phyloP scores from a whole-genome alignment of 164 flowering plant species.

The Nymphaea colorata region DNA sequence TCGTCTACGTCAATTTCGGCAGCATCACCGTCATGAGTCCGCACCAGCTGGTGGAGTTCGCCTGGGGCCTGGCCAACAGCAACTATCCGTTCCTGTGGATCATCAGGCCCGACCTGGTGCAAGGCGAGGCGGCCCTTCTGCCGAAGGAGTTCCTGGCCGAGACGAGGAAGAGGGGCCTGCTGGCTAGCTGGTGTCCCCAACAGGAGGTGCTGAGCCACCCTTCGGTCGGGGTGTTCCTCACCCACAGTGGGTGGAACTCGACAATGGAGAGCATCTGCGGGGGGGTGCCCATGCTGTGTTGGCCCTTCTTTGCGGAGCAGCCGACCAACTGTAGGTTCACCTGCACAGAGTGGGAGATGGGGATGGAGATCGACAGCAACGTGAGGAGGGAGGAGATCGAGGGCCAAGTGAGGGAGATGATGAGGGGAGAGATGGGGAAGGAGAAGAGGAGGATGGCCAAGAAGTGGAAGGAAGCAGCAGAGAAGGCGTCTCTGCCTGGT shows the following conservation, averaged over 20 bases:
- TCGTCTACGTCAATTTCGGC: slow-evolving; percentile 44
- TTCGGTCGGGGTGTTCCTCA: slow-evolving; percentile 8
- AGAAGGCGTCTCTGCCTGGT: not conserved
- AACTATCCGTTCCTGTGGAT: slow-evolving; percentile 13
- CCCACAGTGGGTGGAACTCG: slow-evolving; percentile 15
- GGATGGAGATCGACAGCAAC: slow-evolving; percentile 10
- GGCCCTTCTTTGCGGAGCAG: slow-evolving; percentile 16
- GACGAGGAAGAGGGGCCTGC: slow-evolving; percentile 4
- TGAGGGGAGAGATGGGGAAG: slow-evolving; percentile 9
- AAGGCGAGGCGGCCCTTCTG: slow-evolving; percentile 1
- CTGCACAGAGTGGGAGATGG: slow-evolving; percentile 9
- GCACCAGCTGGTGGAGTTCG: slow-evolving; percentile 29
- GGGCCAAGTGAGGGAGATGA: slow-evolving; percentile 6
- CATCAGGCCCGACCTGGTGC: slow-evolving; percentile 7
- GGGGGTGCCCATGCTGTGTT: slow-evolving; percentile 12
- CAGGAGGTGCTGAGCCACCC: slow-evolving; percentile 10
- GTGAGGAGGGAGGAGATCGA: slow-evolving; percentile 8
- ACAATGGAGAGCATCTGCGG: slow-evolving; percentile 7
- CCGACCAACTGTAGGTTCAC: slow-evolving; percentile 6
- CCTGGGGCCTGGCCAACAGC: slow-evolving; percentile 48
- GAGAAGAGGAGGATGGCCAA: slow-evolving; percentile 7
- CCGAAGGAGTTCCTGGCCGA: slow-evolving; percentile 5
- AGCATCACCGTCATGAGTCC: slow-evolving; percentile 32
- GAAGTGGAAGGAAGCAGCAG: slow-evolving; percentile 3
- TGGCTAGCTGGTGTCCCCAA: slow-evolving; percentile 10